Percentiles rank a stretch among this genome's conserved stretches.
Evolutionary conservation across 495 filamentous ascomycete species (phyloP).

Genomic region (Acidiella bohemica): DNA sequence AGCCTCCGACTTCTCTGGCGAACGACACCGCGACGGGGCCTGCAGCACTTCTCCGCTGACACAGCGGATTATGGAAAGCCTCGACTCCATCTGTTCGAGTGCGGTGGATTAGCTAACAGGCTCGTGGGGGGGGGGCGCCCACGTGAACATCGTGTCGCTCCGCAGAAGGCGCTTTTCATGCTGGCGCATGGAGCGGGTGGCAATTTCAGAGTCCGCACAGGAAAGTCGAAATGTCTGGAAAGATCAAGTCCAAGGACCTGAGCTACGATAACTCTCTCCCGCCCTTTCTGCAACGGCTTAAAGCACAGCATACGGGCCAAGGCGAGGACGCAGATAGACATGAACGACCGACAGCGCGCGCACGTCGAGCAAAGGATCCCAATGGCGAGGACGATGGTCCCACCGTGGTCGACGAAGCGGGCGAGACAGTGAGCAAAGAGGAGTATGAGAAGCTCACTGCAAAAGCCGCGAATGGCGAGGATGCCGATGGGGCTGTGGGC

Average conservation of each 20-base stretch:
- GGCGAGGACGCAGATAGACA: conserved; percentile 26
- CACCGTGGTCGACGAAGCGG: conserved; percentile 36
- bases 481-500: not conserved
- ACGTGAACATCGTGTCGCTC: too few relatives aligned
- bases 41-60: too few relatives aligned
- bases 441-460: conserved; percentile 31
- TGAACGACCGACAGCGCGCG: conserved; percentile 31
- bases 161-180: too few relatives aligned
- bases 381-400: conserved; percentile 36
- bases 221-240: conserved; percentile 12
- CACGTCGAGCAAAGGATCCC: conserved; percentile 27
- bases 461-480: not conserved
- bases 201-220: too few relatives aligned
- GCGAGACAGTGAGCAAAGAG: conserved; percentile 29
- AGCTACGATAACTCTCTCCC: conserved; percentile 28
- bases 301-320: conserved; percentile 28
- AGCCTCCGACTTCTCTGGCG: too few relatives aligned
- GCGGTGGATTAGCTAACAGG: too few relatives aligned
- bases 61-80: too few relatives aligned
- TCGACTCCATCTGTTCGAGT: too few relatives aligned
- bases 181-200: not conserved
- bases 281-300: conserved; percentile 30
- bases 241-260: conserved; percentile 35
- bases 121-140: too few relatives aligned
- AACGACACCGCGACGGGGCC: too few relatives aligned